Conservation (phyloP, 495 filamentous ascomycete species). For the Neurospora sp. region DNA sequence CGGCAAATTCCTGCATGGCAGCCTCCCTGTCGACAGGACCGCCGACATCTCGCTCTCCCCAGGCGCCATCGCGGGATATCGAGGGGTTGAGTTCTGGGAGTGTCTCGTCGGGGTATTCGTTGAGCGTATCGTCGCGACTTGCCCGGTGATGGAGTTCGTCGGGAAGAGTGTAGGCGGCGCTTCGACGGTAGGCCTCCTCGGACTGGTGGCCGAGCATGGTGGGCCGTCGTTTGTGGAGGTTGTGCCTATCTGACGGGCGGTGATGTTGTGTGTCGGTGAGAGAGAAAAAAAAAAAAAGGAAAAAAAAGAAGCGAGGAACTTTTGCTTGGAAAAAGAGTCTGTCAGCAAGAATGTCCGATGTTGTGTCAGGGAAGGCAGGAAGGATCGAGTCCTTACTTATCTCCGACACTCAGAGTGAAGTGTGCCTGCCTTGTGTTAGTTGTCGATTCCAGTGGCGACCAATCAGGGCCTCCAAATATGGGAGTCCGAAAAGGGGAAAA, state of each 20-base stretch:
- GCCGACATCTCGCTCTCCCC: slow-evolving; percentile 64
- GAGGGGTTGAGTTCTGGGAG: slow-evolving; percentile 3
- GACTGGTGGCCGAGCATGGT: slow-evolving; percentile 7
- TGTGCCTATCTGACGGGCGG: slow-evolving; percentile 1
- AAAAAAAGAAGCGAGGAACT: neutral
- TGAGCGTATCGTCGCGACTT: slow-evolving; percentile 3
- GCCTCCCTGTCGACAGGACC: slow-evolving; percentile 49
- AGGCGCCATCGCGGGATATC: slow-evolving; percentile 43
- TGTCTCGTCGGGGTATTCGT: neutral
- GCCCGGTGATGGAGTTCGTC: slow-evolving; percentile 15
- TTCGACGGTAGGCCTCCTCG: slow-evolving; percentile 13
- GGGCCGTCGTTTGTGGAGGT: neutral
- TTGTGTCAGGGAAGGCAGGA: neutral
- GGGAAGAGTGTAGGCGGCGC: slow-evolving; percentile 9
- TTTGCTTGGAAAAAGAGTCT: neutral
- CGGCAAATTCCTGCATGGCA: slow-evolving; percentile 65
- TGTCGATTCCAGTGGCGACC: neutral
- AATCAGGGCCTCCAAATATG: neutral
- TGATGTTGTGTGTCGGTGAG: neutral
- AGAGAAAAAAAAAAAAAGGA: neutral
- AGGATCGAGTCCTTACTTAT: neutral
- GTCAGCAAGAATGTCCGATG: neutral
- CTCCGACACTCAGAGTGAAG: neutral
- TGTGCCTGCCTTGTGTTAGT: neutral
- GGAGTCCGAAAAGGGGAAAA: neutral